phyloP scores from a whole-genome alignment of 2,329 filamentous ascomycete species.

The Stagonosporopsis tanaceti region DNA sequence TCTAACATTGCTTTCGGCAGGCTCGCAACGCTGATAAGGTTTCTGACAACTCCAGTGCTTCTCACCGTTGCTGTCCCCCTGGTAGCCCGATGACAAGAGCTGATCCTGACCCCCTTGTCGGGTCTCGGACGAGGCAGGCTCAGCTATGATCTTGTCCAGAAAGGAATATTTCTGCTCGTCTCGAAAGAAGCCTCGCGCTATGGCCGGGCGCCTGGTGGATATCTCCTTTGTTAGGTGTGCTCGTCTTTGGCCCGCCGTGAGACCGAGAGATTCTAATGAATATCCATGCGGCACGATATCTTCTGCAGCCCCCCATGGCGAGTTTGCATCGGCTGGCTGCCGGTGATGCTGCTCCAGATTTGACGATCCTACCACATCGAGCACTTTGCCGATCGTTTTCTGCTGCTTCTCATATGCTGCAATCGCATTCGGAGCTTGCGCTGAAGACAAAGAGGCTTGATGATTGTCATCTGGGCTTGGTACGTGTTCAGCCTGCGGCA shows the following conservation, averaged over 20 bases:
- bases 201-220: neutral
- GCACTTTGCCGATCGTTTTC: neutral
- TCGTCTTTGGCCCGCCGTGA: neutral
- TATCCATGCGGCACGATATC: neutral
- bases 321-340: neutral
- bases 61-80: neutral
- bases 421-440: neutral
- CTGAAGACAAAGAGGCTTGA: neutral
- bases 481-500: neutral
- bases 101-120: conserved; percentile 75
- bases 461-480: neutral
- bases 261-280: conserved; percentile 2
- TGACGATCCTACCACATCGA: neutral
- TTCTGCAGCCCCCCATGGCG: too few relatives aligned
- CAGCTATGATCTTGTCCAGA: neutral
- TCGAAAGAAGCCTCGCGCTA: neutral
- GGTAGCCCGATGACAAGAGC: conserved; percentile 83
- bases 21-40: neutral
- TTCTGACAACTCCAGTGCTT: neutral
- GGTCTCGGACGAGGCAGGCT: conserved; percentile 67
- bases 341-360: neutral
- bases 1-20: neutral
- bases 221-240: neutral
- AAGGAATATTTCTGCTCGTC: neutral
- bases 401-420: neutral